phyloP scores from a whole-genome alignment of 208 protist genomes.

The Crithidia thermophila region DNA sequence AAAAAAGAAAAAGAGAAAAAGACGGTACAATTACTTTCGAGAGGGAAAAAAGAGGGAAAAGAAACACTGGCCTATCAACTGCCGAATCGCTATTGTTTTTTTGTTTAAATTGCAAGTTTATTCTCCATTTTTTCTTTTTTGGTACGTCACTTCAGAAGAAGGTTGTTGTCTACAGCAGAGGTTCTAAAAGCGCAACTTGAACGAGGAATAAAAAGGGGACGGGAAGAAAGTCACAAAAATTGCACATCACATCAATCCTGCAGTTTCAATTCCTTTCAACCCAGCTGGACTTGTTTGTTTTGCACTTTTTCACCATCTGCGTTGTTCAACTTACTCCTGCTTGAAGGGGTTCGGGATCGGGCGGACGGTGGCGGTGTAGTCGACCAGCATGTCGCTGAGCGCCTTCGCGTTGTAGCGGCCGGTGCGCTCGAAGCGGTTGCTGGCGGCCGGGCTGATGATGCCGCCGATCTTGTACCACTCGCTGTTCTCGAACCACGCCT shows the following conservation, averaged over 20 bases:
- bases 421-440: constrained; percentile 33
- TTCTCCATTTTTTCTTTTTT: too few species aligned
- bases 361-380: constrained; percentile 34
- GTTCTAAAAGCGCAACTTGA: too few species aligned
- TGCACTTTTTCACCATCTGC: too few species aligned
- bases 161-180: too few species aligned
- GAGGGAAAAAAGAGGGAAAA: constrained; percentile 23
- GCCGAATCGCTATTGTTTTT: neutral
- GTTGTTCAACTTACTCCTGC: too few species aligned
- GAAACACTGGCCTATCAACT: constrained; percentile 7
- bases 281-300: constrained; percentile 4
- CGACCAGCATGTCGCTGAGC: constrained; percentile 44
- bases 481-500: constrained; percentile 36
- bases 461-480: constrained; percentile 30
- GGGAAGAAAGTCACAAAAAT: too few species aligned
- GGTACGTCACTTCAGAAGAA: too few species aligned
- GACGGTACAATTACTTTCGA: constrained; percentile 11
- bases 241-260: too few species aligned
- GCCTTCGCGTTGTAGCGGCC: constrained; percentile 47
- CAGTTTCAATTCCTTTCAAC: too few species aligned
- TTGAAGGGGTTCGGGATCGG: constrained; percentile 8
- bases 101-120: too few species aligned
- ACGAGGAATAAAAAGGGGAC: too few species aligned
- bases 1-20: constrained; percentile 18
- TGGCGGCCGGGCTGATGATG: constrained; percentile 29